Evolutionary conservation across 306 rosid species (phyloP), one percentile per base, ranked within the genome.

Genomic region (Medicago ruthenica): DNA sequence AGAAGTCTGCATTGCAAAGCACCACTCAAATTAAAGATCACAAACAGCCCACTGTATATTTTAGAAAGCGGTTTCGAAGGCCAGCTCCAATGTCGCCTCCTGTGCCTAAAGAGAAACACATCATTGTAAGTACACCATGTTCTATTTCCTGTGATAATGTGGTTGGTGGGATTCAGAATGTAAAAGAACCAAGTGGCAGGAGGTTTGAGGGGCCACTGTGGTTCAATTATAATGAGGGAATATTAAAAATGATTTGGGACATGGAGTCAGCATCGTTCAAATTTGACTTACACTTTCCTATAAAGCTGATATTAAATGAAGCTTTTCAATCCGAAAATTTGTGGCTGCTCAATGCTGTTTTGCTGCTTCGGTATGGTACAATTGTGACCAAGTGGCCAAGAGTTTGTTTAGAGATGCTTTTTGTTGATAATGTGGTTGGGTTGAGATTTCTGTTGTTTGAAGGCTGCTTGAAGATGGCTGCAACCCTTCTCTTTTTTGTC

Each of bases 341-440:
- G 70, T 78, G 87, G 93, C 67, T 90, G 70, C 80, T 77, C 74
- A 78, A 58, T 83, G 85, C 85, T 75, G 74, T 70, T 21, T 31
- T 87, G 75, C 82, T 90, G 76, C 86, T 79, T 80, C 85, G 40
- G 37, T 79, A 75, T 77, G 99, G 98, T 21, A 67, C 88, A 22
- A 36, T 96, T 80, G 79, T 85, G 84, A 79, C 67, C 59, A 82
- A 80, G 75, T 88, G 93, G 93, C 99, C 97, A 45, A 85, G 81
- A 88, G 91, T 96, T 80, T 78, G 72, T 74, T 71, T 96, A 85
- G 96, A 96, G 85, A 88, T 96, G 91, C 93, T 96, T 68, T 92
- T 92, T 81, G 90, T 96, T 10, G 99, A 96, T 73, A 92, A 90
- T 77, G 88, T 92, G 71, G 91, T 81, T 57, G 99, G 99, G 53